Evolutionary conservation across 345 rosid species (phyloP).

Genomic region (Eutrema japonicum): DNA sequence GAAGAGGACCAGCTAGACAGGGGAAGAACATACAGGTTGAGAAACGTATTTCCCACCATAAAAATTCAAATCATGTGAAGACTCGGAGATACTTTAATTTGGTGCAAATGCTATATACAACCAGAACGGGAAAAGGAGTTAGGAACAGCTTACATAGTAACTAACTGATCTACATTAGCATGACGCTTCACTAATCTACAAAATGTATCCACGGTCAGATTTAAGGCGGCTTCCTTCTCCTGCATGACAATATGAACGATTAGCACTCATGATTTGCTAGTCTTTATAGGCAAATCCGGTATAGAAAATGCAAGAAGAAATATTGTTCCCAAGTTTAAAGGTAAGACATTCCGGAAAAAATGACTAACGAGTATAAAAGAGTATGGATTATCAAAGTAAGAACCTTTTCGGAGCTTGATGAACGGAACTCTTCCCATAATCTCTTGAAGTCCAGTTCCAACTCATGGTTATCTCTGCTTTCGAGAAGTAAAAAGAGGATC

Average conservation of each 20-base stretch:
- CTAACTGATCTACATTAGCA: slow-evolving; percentile 92
- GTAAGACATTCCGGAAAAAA: background rate
- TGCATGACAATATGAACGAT: slow-evolving; percentile 54
- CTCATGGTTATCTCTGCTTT: slow-evolving; percentile 79
- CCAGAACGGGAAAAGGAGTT: slow-evolving; percentile 21
- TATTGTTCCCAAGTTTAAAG: slow-evolving; percentile 12
- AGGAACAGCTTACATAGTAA: slow-evolving; percentile 68
- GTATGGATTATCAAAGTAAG: slow-evolving; percentile 20
- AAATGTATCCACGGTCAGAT: slow-evolving; percentile 81
- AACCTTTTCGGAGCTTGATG: slow-evolving; percentile 97
- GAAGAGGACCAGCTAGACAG: slow-evolving; percentile 26
- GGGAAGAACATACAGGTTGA: slow-evolving; percentile 26
- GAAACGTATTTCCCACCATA: slow-evolving; percentile 14
- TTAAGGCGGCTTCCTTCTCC: slow-evolving; percentile 99
- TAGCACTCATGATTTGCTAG: slow-evolving; percentile 29
- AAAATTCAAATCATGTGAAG: slow-evolving; percentile 17
- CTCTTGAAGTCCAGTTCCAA: slow-evolving; percentile 98
- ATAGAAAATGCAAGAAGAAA: slow-evolving; percentile 8
- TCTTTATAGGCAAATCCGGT: slow-evolving; percentile 8
- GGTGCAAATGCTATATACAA: slow-evolving; percentile 28
- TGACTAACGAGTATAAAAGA: background rate
- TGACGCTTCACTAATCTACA: slow-evolving; percentile 99
- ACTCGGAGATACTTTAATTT: slow-evolving; percentile 7
- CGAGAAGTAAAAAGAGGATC: slow-evolving; percentile 26
- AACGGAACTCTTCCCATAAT: slow-evolving; percentile 98